phyloP scores from a whole-genome alignment of 1,284 basidiomycete species.

The Phylloporus gajari region DNA sequence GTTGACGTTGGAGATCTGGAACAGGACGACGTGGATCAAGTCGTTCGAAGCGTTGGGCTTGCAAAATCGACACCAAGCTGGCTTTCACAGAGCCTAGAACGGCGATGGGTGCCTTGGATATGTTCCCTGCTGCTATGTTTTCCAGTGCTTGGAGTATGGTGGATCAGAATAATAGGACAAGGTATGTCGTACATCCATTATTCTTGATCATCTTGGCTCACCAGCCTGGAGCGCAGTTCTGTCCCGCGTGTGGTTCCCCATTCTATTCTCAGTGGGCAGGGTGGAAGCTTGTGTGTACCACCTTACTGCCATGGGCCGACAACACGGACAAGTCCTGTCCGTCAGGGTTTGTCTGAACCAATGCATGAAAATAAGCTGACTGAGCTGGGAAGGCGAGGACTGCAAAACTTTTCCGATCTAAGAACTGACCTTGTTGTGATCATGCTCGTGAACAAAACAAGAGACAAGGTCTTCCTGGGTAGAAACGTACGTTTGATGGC shows the following conservation, averaged over 20 bases:
- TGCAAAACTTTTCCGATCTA: conserved; percentile 91
- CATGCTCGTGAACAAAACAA: conserved; percentile 85
- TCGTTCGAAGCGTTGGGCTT: conserved; percentile 54
- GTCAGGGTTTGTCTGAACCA: conserved; percentile 62
- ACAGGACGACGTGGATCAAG: conserved; percentile 54
- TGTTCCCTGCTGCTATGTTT: conserved; percentile 76
- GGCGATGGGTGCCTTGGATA: conserved; percentile 64
- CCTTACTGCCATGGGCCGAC: conserved; percentile 76
- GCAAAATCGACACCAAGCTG: conserved; percentile 52
- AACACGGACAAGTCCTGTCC: conserved; percentile 72
- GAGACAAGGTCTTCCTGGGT: conserved; percentile 87
- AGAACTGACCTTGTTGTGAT: conserved; percentile 93
- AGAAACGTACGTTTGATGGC: conserved; percentile 69
- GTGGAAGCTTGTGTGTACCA: conserved; percentile 90
- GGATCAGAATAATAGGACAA: conserved; percentile 90
- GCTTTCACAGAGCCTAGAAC: conserved; percentile 78
- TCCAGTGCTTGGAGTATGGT: conserved; percentile 82
- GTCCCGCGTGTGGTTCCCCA: conserved; percentile 85
- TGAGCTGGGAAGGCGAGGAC: conserved; percentile 68
- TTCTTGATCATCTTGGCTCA: conserved; percentile 11
- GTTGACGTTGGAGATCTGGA: conserved; percentile 73
- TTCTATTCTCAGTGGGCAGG: conserved; percentile 94
- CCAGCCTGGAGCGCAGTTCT: conserved; percentile 69
- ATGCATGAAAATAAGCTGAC: conserved; percentile 21
- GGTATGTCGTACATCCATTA: conserved; percentile 50